phyloP scores from a whole-genome alignment of 2,329 filamentous ascomycete genomes.

The Arthrinium phaeospermum region DNA sequence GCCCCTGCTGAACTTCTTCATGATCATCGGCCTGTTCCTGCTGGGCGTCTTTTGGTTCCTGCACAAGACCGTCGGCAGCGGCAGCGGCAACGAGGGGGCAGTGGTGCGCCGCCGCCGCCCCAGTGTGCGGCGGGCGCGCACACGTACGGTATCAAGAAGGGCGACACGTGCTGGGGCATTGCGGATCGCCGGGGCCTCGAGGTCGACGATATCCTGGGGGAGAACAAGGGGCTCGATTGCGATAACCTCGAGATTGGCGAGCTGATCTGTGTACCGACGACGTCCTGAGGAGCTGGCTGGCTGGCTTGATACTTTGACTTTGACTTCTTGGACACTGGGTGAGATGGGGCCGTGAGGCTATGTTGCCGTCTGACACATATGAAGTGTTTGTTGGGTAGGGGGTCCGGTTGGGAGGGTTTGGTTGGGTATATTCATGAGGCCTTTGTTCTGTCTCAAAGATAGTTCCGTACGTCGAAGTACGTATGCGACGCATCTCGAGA shows the following conservation, averaged over 20 bases:
- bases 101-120: conserved; percentile 23
- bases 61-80: conserved; percentile 36
- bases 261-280: conserved; percentile 51
- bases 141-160: conserved; percentile 48
- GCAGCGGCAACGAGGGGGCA: conserved; percentile 23
- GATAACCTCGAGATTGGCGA: conserved; percentile 48
- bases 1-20: conserved; percentile 64
- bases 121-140: conserved; percentile 39
- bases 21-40: conserved; percentile 58
- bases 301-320: background rate
- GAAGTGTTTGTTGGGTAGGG: background rate
- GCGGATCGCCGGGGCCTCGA: conserved; percentile 48
- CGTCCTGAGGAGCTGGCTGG: background rate
- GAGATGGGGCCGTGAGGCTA: background rate
- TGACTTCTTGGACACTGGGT: background rate
- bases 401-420: too few relatives aligned
- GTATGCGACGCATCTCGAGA: background rate
- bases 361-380: background rate
- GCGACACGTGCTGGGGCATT: conserved; percentile 61
- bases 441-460: background rate
- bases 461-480: background rate
- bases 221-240: conserved; percentile 55
- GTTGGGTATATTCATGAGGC: background rate
- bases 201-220: conserved; percentile 51
- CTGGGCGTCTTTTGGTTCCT: conserved; percentile 57